Base-by-base conservation (phyloP, 2,329 filamentous ascomycete species). In the Neospermospora avenae region DNA sequence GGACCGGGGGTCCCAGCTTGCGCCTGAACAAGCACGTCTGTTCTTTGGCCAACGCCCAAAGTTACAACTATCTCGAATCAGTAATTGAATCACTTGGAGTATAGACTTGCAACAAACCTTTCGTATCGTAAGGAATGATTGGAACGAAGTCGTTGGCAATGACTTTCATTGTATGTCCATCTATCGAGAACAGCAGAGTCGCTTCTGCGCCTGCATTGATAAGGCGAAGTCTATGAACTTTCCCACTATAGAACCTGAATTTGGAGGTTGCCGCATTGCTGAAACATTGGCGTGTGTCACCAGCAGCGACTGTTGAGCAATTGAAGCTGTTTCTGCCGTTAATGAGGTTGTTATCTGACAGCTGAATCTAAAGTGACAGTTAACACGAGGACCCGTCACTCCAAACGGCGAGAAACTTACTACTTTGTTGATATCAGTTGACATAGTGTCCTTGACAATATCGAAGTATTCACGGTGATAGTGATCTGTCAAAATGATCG, bases 101-200 rank as follows among this genome's bases (percentile, higher is more conserved):
- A 20, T 7, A 7, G 4, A 8, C 18, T 20, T 8, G 39, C 4
- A 42, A 37, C 31, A 2, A 4, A 51, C 48, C 48, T 51, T 51
- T 51, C 4, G 31, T 51, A 51, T 51, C 48, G 18, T 51, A 51
- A 13, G 48, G 48, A 1, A 77, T 22, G 81, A 88, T 77, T 1
- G 84, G 82, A 0, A 87, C 82, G 14, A 78, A 72, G 49, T 87
- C 79, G 69, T 90, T 90, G 73, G 87, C 87, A 55, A 91, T 78
- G 5, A 81, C 82, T 0, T 86, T 88, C 8, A 84, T 68, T 1
- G 81, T 84, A 56, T 80, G 70, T 1, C 79, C 80, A 56, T 84
- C 79, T 25, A 75, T 76, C 1, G 78, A 71, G 4, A 78, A 70
- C 4, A 81, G 78, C 74, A 83, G 84, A 3, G 71, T 65, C 3